Evolutionary conservation across 129 eudicot species (phyloP).

Genomic region (Flaveria linearis): DNA sequence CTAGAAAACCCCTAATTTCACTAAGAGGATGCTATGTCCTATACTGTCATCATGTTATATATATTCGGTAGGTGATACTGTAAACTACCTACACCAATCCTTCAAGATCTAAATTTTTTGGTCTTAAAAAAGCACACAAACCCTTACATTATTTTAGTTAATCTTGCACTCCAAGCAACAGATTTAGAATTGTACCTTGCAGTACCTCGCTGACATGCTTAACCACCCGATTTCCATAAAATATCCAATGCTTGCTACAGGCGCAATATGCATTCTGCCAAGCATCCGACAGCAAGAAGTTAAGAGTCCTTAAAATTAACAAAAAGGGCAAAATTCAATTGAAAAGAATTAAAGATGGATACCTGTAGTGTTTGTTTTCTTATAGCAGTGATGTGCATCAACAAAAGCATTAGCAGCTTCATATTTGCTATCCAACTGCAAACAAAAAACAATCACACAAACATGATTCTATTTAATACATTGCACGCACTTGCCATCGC

Average conservation of each 20-base stretch:
- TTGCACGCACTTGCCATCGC: neutral
- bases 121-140: neutral
- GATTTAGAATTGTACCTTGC: neutral
- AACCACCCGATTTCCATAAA: conserved; percentile 31
- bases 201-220: neutral
- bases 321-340: neutral
- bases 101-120: neutral
- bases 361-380: neutral
- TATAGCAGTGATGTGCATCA: conserved; percentile 10
- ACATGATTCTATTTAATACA: neutral
- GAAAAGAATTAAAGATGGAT: neutral
- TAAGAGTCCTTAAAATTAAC: neutral
- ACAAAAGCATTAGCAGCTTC: conserved; percentile 11
- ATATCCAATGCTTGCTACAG: conserved; percentile 20
- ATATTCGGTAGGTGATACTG: too few species aligned
- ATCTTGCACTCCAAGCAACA: neutral
- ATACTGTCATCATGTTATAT: too few species aligned
- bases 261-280: conserved; percentile 26
- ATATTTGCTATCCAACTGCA: conserved; percentile 13
- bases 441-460: neutral
- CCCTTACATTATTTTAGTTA: neutral
- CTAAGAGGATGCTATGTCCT: too few species aligned
- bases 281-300: neutral
- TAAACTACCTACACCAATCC: too few species aligned
- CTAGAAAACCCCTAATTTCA: too few species aligned